Evolutionary conservation across 345 rosid species (phyloP).

Genomic region (Tarenaya hassleriana): DNA sequence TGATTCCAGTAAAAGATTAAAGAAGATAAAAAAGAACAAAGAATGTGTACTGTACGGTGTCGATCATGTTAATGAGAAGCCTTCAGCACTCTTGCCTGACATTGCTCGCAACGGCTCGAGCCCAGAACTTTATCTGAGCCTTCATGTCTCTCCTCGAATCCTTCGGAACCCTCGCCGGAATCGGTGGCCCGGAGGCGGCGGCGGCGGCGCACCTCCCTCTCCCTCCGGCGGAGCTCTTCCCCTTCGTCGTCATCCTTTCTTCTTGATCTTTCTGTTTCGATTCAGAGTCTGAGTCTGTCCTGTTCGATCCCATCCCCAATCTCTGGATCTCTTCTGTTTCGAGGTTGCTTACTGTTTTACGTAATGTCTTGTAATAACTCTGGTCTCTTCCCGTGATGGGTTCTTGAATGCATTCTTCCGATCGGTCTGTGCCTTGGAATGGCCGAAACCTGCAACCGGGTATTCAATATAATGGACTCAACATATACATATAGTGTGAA

Average conservation of each 20-base stretch:
- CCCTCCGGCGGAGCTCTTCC: not conserved
- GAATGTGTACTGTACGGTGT: constrained; percentile 18
- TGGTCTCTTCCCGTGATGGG: constrained; percentile 1
- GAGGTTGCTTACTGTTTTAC: constrained; percentile 40
- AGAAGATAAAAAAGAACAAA: constrained; percentile 9
- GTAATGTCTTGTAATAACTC: constrained; percentile 21
- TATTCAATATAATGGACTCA: not conserved
- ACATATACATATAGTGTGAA: no score
- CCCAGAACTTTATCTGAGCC: constrained; percentile 66
- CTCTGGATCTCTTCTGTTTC: constrained; percentile 42
- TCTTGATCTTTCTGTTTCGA: constrained; percentile 22
- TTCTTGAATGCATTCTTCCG: constrained; percentile 27
- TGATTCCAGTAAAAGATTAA: not conserved
- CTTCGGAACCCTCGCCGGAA: constrained; percentile 38
- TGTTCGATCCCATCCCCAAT: constrained; percentile 39
- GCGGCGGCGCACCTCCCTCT: constrained; percentile 6
- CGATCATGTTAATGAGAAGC: constrained; percentile 11
- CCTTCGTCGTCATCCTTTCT: constrained; percentile 2
- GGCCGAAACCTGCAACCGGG: constrained; percentile 21
- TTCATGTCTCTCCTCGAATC: constrained; percentile 48
- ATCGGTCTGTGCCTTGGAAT: constrained; percentile 37
- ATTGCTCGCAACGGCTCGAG: constrained; percentile 65
- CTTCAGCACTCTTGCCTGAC: constrained; percentile 43
- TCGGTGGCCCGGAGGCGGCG: constrained; percentile 35
- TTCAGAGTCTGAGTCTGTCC: constrained; percentile 29